Evolutionary conservation across 2,329 filamentous ascomycete species (phyloP), one percentile per base, ranked within the genome.

Genomic region (Colletotrichum chlorophyti): DNA sequence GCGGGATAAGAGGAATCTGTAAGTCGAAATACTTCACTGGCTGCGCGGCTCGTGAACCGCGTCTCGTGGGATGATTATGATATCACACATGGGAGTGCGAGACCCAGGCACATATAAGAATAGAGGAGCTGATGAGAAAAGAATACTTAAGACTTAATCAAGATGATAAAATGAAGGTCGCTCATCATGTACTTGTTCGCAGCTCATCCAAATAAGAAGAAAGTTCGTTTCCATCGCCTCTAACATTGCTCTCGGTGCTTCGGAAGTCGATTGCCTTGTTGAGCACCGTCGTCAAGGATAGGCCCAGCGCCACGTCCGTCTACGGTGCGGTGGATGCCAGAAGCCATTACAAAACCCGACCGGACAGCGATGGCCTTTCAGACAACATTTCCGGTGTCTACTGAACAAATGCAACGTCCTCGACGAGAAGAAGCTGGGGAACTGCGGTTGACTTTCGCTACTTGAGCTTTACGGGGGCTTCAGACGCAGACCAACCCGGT

Each of bases 151-250:
- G 10, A 15, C 21, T 52, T 19, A 38, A 46, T 52, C 53, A 46
- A 34, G 15, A 26, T 52, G 51, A 46, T n/a, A 21, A 41, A 57
- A 57, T 49, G 52, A 50, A n/a, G 14, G 51, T 27, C 23, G 19
- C 21, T 35, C 10, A 21, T 14, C 10, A 46, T 49, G 51, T 32
- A 11, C 14, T 45, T n/a, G 38, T 29, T 17, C 46, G 48, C 21
- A 29, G 31, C 37, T 17, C 9, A 12, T 15, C 8, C 17, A 23
- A 3, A n/a, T n/a, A n/a, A n/a, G n/a, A n/a, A n/a, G n/a, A n/a
- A n/a, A n/a, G n/a, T n/a, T n/a, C n/a, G n/a, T n/a, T n/a, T n/a
- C n/a, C n/a, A n/a, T n/a, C n/a, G n/a, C n/a, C n/a, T n/a, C n/a
- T n/a, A n/a, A n/a, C n/a, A n/a, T n/a, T n/a, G n/a, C n/a, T n/a